Base-by-base conservation (phyloP, 78 protist species). In the Dictyostelium intermedium region DNA sequence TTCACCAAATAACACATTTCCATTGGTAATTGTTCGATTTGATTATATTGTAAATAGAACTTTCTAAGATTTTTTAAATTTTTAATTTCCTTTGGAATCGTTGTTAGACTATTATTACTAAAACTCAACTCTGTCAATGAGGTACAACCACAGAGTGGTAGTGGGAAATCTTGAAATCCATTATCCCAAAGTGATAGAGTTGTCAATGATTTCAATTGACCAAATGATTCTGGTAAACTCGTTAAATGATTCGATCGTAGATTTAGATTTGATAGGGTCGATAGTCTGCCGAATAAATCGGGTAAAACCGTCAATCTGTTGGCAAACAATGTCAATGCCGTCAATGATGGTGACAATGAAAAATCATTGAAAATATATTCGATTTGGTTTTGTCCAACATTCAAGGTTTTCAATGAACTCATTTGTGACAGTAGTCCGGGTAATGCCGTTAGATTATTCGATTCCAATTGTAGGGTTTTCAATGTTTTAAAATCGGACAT, bases 321-420 rank as follows among this genome's bases (percentile, higher is more conserved):
- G 7, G 63, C 73, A 63, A 80, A 89, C 53, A 89, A 35, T n/a
- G 87, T 63, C 25, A 89, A 78, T 1, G 69, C 53, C 0, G 85
- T 78, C 25, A 89, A 63, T 32, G 85, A n/a, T 35, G 93, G 60
- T 25, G 53, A 14, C 20, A 80, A 69, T 25, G 76, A 73, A 89
- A 89, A 78, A 66, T 89, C 93, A 2, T 73, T 83, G 50, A 80
- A 89, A 20, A 89, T 80, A 50, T 89, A 89, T 80, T 89, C 93
- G 16, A 89, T 89, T 47, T 61, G 35, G 18, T 89, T 89, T 43
- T 89, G 83, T 11, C 87, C 79, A 3, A 83, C 93, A 69, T 89
- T 89, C 9, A 89, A 84, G 1, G 93, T 80, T 8, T 47, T 60
- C n/a, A 89, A 41, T 18, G 53, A 6, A 1, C n/a, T 4, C 86